These are phyloP conservation scores for Penicillium fuscoglaucum DNA, from an alignment of 2,329 filamentous ascomycete species.

Conservation along the genomic window DNA sequence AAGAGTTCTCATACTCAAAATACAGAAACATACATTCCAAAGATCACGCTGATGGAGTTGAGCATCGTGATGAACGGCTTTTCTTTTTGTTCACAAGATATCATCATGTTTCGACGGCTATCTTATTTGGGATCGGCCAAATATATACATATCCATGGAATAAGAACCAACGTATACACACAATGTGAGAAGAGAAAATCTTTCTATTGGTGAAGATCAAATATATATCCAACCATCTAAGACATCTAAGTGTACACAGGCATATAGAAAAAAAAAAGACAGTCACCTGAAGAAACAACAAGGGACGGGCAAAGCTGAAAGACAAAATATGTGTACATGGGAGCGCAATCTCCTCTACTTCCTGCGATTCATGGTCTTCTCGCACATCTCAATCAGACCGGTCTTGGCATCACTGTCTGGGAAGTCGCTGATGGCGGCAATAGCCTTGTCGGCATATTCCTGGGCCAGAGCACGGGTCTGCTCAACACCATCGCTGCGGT, in stretches of 20 bases:
- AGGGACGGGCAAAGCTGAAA: constrained; percentile 13
- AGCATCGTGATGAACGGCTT: not conserved
- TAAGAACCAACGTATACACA: not conserved
- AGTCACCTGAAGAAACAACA: constrained; percentile 12
- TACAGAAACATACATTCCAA: not conserved
- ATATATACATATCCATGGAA: not conserved
- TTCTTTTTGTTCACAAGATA: not conserved
- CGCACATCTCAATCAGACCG: constrained; percentile 88
- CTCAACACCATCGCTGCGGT: constrained; percentile 81
- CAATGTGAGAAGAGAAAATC: not conserved
- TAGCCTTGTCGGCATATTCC: constrained; percentile 85
- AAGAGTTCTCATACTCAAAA: not conserved
- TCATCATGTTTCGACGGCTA: not conserved
- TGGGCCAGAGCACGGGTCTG: constrained; percentile 88
- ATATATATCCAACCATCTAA: constrained; percentile 16
- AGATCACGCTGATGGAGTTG: not conserved
- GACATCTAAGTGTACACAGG: constrained; percentile 25
- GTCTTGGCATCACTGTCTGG: constrained; percentile 94
- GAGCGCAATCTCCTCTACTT: constrained; percentile 56
- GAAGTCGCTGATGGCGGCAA: constrained; percentile 78
- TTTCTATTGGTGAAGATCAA: constrained; percentile 7
- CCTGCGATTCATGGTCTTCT: constrained; percentile 83
- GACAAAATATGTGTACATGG: constrained; percentile 23
- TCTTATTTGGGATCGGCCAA: not conserved
- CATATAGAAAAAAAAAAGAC: constrained; percentile 14